Base-by-base conservation (phyloP, 2,329 filamentous ascomycete genomes). In the Penicillium vulpinum region DNA sequence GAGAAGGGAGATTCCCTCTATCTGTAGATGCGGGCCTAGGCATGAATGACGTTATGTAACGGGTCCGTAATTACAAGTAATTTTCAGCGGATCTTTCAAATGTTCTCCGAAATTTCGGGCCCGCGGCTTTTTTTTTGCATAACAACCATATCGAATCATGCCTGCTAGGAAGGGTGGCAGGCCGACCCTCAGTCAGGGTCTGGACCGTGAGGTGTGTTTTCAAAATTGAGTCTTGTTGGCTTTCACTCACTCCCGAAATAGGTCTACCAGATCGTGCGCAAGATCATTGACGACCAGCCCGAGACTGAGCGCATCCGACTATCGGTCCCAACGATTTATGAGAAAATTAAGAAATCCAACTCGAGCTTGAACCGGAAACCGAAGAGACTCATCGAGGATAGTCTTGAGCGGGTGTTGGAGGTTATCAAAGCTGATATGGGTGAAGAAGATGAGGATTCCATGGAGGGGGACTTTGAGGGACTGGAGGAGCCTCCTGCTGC, bases 321-420 rank as follows among this genome's bases (percentile, higher is more conserved):
- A 7, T 86, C 84, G 1, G 78, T 88, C 4, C 75, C 81, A 2
- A 75, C 78, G 2, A 83, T 95, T 1, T 96, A 94, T 71, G 88
- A 92, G 38, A 85, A 84, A 57, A 91, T 97, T 60, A 90, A 92
- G 65, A 78, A 81, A 49, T 96, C 92, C 15, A 97, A 97, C 72
- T 96, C 92, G 0, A 92, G 89, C 51, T 76, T 97, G 22, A 91
- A 90, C 61, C 82, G 94, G 22, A 86, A 89, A 63, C 91, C 91
- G 38, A 96, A 94, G 73, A 88, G 87, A 59, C 80, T 88, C 0
- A 77, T 97, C 1, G 90, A 96, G 72, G 90, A 94, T 61, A 88
- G 89, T 35, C 91, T 97, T 61, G 91, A 96, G 60, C 82, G 91
- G 8, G 91, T 92, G 0, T 77, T 97, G 16, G 84, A 87, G 8